Base-by-base conservation (phyloP, 2,329 filamentous ascomycete species). In the Talaromyces sp. region DNA sequence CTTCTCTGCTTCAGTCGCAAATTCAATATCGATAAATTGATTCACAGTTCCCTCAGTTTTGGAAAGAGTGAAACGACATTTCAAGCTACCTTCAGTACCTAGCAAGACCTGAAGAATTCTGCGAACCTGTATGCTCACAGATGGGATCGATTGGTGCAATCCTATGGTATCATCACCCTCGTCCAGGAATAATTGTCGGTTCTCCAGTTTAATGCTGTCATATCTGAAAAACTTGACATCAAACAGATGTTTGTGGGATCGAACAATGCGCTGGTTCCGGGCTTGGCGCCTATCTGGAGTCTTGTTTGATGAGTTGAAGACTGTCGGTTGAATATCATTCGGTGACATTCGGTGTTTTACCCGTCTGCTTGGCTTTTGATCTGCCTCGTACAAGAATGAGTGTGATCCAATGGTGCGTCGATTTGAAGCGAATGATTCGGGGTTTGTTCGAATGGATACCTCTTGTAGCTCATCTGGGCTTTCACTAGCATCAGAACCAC, bases 401-500 rank as follows among this genome's bases (percentile, higher is more conserved):
- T 67, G 52, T 19, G 37, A 56, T 16, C 50, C 67, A 50, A 58
- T 19, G 39, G 65, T 59, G 22, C 62, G 67, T n/a, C 45, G 65
- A 52, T 43, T 39, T 57, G 37, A 54, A 33, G 16, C 71, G 56
- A n/a, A 49, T 41, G 6, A 58, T 66, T 9, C 70, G 69, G 27
- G 68, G 24, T 31, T 43, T 27, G 68, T 71, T 4, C 66, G 60
- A 43, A 73, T 74, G 5, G 77, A 77, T 45, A 69, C 76, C 11
- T 76, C 77, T 64, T 80, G 78, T 2, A 80, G 66, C 63, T 76
- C 78, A 70, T 80, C 78, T 5, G 77, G 71, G 63, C 78, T 80
- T 45, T 79, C 78, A 45, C 72, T 69, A n/a, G 62, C 57, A 27
- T 67, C 69, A 19, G 63, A 65, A 41, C 27, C 14, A 19, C 56